Evolutionary conservation across 805 yeast species (phyloP).

Genomic region (Myxozyma udenii): DNA sequence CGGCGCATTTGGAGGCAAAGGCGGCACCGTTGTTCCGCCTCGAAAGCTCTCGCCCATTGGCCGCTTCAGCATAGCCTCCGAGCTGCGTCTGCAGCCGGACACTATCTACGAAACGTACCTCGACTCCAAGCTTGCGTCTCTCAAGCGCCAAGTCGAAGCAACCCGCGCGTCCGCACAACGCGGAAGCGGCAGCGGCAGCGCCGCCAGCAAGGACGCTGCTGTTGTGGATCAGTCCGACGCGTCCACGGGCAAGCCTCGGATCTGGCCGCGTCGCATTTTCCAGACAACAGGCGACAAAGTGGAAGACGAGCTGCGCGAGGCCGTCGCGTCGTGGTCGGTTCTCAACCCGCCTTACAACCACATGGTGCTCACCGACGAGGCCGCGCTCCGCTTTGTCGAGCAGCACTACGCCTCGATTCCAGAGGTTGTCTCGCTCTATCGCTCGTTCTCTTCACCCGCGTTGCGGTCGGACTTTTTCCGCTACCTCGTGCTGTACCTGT

Average conservation of each 20-base stretch:
- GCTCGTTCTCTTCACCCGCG: conserved; percentile 17
- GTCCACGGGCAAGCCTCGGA: background rate
- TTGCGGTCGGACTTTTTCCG: conserved; percentile 27
- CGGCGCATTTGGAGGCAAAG: background rate
- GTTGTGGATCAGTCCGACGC: background rate
- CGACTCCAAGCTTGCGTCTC: conserved; percentile 17
- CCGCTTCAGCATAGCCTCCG: conserved; percentile 6
- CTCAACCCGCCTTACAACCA: conserved; percentile 22
- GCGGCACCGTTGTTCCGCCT: background rate
- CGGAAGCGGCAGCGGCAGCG: no score
- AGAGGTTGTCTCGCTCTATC: conserved; percentile 20
- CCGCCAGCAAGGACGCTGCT: background rate
- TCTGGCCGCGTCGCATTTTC: conserved; percentile 24
- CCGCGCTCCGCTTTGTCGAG: conserved; percentile 14
- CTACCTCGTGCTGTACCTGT: conserved; percentile 25
- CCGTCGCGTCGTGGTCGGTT: conserved; percentile 17
- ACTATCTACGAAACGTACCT: conserved; percentile 19
- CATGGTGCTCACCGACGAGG: conserved; percentile 16
- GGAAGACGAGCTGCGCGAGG: conserved; percentile 8
- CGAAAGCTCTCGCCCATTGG: conserved; percentile 20
- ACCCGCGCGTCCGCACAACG: no score
- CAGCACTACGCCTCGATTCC: conserved; percentile 13
- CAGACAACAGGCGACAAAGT: conserved; percentile 13
- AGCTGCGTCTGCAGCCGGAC: conserved; percentile 12
- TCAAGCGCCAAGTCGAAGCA: conserved; percentile 3